Evolutionary conservation across 257 asterid genomes (phyloP), one percentile per base, ranked within the genome.

Genomic region (Echium plantagineum): DNA sequence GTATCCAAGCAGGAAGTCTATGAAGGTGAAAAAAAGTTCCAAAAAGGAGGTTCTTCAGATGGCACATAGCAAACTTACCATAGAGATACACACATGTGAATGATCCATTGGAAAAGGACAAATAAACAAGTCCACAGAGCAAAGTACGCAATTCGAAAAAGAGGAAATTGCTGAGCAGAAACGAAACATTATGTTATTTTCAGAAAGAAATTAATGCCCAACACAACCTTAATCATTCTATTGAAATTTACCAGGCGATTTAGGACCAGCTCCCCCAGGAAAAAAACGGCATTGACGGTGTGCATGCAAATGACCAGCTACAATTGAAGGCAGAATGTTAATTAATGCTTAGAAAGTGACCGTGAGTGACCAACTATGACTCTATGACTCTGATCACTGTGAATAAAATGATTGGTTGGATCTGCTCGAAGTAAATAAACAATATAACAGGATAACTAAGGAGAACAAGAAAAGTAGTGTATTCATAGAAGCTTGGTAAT

Each of bases 121-220:
- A 71, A 90, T 21, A 64, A 55, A 62, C 79, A 72, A 10, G 96
- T 90, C 84, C 79, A 87, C 46, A 87, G 73, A 55, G 77, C 69
- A 73, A 90, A 87, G 70, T 90, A 90, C 47, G 84, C 95, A 47
- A 90, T 65, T 49, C 98, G 85, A 62, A 87, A 90, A 85, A 81
- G 85, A 54, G 98, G 98, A 64, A 90, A 87, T 22, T 77, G 74
- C 98, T 90, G 95, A 49, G 75, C 70, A 64, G 55, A 68, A 67
- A 63, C 21, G 16, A 72, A 22, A 52, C 52, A 59, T 47, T 75
- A 31, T 79, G 57, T 69, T 16, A 30, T 15, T 10, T 21, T 53
- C 15, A 30, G 46, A 62, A 20, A 31, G 26, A 57, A 22, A 55
- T 58, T 7, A 57, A 21, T 20, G 48, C 15, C 12, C 7, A 59